Evolutionary conservation across 1,284 basidiomycete species (phyloP).

Genomic region (Fomitiporia mediterranea): DNA sequence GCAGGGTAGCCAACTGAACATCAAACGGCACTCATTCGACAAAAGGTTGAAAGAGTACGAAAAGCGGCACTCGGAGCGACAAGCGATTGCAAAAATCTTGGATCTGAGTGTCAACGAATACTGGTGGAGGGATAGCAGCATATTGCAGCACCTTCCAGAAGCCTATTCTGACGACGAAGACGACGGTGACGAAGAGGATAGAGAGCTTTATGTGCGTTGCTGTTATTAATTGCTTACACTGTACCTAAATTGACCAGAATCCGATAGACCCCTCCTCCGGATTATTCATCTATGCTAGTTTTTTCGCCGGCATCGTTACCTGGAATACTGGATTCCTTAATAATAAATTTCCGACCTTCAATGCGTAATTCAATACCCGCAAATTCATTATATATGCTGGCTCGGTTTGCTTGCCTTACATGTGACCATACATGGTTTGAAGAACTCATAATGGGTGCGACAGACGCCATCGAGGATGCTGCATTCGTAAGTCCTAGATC

Average conservation of each 20-base stretch:
- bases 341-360: conserved; percentile 65
- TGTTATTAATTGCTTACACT: conserved; percentile 7
- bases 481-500: conserved; percentile 69
- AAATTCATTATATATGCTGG: conserved; percentile 77
- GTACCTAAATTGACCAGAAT: conserved; percentile 12
- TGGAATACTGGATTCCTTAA: conserved; percentile 74
- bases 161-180: conserved; percentile 41
- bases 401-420: conserved; percentile 81
- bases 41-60: conserved; percentile 52
- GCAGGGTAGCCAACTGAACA: conserved; percentile 66
- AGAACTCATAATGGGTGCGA: conserved; percentile 85
- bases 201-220: conserved; percentile 49
- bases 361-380: conserved; percentile 74
- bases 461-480: conserved; percentile 87
- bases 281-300: conserved; percentile 85
- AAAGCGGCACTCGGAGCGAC: conserved; percentile 47
- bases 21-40: conserved; percentile 51
- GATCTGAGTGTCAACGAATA: conserved; percentile 40
- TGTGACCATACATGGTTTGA: conserved; percentile 90
- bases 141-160: conserved; percentile 31
- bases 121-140: conserved; percentile 60
- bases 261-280: conserved; percentile 59
- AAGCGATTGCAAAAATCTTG: conserved; percentile 51
- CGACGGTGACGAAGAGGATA: conserved; percentile 38
- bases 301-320: conserved; percentile 79